These are phyloP conservation scores for Diutina sp. DNA, from an alignment of 1,139 yeast genomes.

Conservation along the genomic window DNA sequence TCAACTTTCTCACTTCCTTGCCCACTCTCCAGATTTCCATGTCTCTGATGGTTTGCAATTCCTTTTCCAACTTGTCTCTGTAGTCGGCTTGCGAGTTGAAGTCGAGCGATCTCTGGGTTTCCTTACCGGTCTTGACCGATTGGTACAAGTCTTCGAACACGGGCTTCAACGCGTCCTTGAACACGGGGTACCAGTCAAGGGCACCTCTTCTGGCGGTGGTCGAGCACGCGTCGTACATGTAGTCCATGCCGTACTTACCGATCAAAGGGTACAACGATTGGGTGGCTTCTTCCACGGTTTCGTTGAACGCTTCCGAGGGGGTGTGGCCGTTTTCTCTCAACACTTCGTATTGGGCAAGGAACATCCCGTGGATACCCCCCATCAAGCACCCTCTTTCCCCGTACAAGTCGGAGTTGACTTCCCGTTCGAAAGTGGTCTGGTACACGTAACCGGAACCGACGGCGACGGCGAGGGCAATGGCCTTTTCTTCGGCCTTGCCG, in stretches of 20 bases:
- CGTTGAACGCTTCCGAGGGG: constrained; percentile 99
- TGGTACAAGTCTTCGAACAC: constrained; percentile 93
- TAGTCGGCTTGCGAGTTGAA: constrained; percentile 97
- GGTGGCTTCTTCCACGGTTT: constrained; percentile 99
- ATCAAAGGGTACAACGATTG: constrained; percentile 98
- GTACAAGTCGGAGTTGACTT: constrained; percentile 97
- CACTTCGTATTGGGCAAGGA: constrained; percentile 99
- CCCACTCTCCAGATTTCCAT: constrained; percentile 99
- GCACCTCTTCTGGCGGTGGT: constrained; percentile 99
- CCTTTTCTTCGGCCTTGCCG: constrained; percentile 99
- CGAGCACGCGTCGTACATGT: constrained; percentile 99
- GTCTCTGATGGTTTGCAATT: constrained; percentile 83
- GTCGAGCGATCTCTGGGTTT: constrained; percentile 95
- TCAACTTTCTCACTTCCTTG: constrained; percentile 97
- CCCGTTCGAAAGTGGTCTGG: constrained; percentile 98
- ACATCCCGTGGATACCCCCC: constrained; percentile 99
- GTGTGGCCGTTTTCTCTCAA: constrained; percentile 99
- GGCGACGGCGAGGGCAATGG: constrained; percentile 97
- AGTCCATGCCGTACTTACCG: constrained; percentile 99
- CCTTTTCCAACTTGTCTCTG: constrained; percentile 93
- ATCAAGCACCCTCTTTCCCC: constrained; percentile 99
- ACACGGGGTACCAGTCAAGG: constrained; percentile 98
- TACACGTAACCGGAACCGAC: constrained; percentile 99
- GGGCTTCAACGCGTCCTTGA: constrained; percentile 98
- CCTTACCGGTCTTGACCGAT: constrained; percentile 90